A percentile compares a stretch with the other conserved stretches of the same genome.
Conservation (phyloP, 192 early-diverging fungal species). For the Tieghemiomyces parasiticus region DNA sequence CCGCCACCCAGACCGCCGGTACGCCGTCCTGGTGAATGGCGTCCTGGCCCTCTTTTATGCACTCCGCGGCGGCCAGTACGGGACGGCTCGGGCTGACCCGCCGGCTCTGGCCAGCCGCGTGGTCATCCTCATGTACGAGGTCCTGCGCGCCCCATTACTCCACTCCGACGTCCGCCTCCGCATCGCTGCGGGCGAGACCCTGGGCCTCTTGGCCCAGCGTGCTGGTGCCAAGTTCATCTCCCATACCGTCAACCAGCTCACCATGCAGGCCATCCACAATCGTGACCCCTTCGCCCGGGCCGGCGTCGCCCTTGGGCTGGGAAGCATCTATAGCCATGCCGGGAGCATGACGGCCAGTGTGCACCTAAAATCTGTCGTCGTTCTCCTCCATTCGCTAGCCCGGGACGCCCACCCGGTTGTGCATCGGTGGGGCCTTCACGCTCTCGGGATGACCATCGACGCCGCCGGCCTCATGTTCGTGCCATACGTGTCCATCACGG, state of each 20-base stretch:
- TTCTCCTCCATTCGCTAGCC: constrained; percentile 77
- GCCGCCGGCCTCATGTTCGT: constrained; percentile 87
- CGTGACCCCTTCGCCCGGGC: constrained; percentile 89
- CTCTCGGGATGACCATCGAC: constrained; percentile 69
- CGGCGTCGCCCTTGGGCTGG: constrained; percentile 81
- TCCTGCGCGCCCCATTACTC: constrained; percentile 34
- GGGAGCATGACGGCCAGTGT: constrained; percentile 75
- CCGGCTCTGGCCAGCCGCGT: constrained; percentile 11
- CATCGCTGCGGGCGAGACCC: constrained; percentile 58
- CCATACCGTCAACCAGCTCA: constrained; percentile 21
- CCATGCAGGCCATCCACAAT: constrained; percentile 63
- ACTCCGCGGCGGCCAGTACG: constrained; percentile 14
- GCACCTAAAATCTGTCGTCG: constrained; percentile 77
- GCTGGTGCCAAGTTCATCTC: constrained; percentile 20
- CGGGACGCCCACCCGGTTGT: constrained; percentile 88
- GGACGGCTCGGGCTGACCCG: not conserved
- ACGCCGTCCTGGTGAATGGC: constrained; percentile 66
- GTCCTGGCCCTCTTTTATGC: constrained; percentile 54
- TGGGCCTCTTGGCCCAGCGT: constrained; percentile 55
- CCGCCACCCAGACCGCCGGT: constrained; percentile 52
- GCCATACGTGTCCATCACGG: constrained; percentile 72
- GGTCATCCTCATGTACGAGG: constrained; percentile 18
- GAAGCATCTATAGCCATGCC: constrained; percentile 72
- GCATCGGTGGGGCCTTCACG: constrained; percentile 81
- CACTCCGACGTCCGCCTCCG: constrained; percentile 56